Evolutionary conservation across 768 basidiomycete genomes (phyloP), one percentile per base, ranked within the genome.

Genomic region (Suillus subaureus): DNA sequence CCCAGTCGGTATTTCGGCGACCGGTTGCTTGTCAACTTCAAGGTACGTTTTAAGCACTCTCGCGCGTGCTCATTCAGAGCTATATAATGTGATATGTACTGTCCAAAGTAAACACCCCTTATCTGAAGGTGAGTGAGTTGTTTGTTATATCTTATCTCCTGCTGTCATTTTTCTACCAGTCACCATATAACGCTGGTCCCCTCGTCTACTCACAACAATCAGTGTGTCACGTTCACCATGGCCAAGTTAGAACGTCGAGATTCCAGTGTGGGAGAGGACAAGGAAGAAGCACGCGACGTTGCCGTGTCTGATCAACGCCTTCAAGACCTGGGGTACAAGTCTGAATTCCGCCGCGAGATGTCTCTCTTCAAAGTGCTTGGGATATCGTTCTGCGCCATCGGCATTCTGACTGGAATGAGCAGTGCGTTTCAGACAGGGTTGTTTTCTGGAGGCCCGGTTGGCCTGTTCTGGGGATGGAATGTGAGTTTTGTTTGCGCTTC

Each of bases 391-490:
- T 86, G 85, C 52, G 82, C 86, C 11, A 86, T 87, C 28, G 85
- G 86, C 3, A 87, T 87, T 66, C 78, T 87, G 15, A 87, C 86
- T 9, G 85, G 86, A 31, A 87, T 86, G 84, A 84, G 83, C 61
- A 84, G 83, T 61, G 85, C 86, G 0, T 86, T 87, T 66, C 86
- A 87, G 69, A 86, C 85, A 0, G 85, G 86, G 0, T 73, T 86
- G 7, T 85, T 86, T 71, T 86, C 84, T 45, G 85, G 86, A 1
- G 86, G 85, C 6, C 85, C 86, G 3, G 71, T 87, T 33, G 84
- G 86, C 2, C 72, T 87, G 65, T 87, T 87, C 71, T 87, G 86
- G 85, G 86, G 85, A 11, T 87, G 86, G 86, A 87, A 87, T 69
- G 86, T 85, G 66, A 68, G 81, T 72, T 13, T 40, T 40, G 13